Percentiles rank a stretch among this genome's conserved stretches.
Conservation (phyloP, 2,329 filamentous ascomycete genomes). For the Aspergillus latus region DNA sequence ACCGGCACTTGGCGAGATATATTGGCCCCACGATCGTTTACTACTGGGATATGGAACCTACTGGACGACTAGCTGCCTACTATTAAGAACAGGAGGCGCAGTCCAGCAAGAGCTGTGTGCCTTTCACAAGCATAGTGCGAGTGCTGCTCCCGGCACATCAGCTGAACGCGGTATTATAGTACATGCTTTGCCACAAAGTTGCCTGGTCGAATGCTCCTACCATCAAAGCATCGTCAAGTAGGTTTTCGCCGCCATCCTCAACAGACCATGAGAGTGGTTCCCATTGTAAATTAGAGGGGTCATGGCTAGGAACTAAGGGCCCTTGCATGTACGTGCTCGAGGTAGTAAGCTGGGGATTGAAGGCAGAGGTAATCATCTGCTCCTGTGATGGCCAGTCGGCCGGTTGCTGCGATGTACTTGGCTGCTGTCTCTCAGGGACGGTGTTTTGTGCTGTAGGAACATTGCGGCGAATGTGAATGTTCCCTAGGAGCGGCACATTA, state of each 20-base stretch:
- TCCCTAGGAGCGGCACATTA: constrained; percentile 21
- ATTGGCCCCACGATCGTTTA: neutral
- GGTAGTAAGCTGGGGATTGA: neutral
- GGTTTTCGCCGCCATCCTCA: constrained; percentile 6
- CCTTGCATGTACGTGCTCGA: neutral
- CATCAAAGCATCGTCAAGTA: constrained; percentile 7
- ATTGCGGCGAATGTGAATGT: constrained; percentile 21
- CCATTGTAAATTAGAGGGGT: neutral
- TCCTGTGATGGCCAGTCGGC: neutral
- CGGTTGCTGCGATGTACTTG: neutral
- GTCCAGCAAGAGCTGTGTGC: neutral
- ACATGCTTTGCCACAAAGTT: constrained; percentile 4
- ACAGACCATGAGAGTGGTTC: constrained; percentile 7
- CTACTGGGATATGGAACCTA: too few relatives aligned
- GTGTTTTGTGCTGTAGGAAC: neutral
- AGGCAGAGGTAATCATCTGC: neutral
- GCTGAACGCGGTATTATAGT: neutral
- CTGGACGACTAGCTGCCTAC: too few relatives aligned
- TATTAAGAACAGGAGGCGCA: neutral
- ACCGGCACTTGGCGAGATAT: constrained; percentile 5
- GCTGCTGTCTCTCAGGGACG: neutral
- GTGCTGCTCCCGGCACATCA: neutral
- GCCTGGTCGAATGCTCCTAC: neutral
- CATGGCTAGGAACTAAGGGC: neutral
- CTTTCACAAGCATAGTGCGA: neutral